Evolutionary conservation across 495 filamentous ascomycete genomes (phyloP).

Genomic region (Penicillium riverlandense): DNA sequence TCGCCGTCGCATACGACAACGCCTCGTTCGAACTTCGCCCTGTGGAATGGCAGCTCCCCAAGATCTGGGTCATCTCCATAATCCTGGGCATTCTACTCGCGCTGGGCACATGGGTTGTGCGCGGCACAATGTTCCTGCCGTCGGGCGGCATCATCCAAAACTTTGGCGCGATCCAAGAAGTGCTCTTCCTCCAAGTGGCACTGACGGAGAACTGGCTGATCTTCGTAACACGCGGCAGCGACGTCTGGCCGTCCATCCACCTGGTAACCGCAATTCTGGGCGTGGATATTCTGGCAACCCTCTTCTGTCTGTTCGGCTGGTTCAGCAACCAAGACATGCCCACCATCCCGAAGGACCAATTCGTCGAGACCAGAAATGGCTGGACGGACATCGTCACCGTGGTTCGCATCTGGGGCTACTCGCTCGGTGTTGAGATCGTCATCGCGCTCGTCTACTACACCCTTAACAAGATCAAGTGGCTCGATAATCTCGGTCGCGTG

Average conservation of each 20-base stretch:
- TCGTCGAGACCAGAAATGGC: conserved; percentile 47
- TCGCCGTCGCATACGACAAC: conserved; percentile 68
- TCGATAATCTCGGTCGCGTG: conserved; percentile 65
- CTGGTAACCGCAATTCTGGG: conserved; percentile 59
- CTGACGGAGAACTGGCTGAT: conserved; percentile 75
- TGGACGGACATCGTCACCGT: conserved; percentile 70
- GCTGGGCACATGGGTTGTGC: conserved; percentile 61
- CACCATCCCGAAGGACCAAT: conserved; percentile 32
- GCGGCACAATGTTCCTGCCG: conserved; percentile 56
- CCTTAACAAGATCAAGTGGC: conserved; percentile 57
- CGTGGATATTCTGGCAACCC: conserved; percentile 58
- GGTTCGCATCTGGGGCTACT: conserved; percentile 70
- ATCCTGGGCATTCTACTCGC: conserved; percentile 59
- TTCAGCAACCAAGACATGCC: conserved; percentile 45
- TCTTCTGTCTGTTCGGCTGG: conserved; percentile 71
- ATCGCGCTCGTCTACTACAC: conserved; percentile 70
- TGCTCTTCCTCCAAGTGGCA: conserved; percentile 64
- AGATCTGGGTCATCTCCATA: conserved; percentile 68
- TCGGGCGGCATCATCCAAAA: conserved; percentile 64
- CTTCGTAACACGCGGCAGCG: conserved; percentile 62
- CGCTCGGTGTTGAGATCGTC: conserved; percentile 65
- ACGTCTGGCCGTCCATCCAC: conserved; percentile 62
- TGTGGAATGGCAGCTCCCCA: conserved; percentile 70
- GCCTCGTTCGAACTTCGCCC: conserved; percentile 62
- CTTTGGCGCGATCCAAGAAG: conserved; percentile 61